phyloP scores from a whole-genome alignment of 805 yeast species.

The Suhomyces canberraensis region DNA sequence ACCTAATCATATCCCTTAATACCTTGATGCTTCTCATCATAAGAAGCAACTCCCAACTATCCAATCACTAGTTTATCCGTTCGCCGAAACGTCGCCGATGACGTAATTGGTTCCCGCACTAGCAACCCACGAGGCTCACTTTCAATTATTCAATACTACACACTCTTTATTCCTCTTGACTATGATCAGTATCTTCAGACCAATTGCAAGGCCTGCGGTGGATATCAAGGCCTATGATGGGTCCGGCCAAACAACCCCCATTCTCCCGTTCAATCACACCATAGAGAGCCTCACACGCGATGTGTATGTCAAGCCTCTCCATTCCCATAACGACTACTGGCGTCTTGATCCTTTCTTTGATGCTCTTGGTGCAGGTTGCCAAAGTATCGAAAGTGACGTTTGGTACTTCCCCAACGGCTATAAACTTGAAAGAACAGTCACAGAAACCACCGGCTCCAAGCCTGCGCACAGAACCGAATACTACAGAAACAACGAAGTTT shows the following conservation, averaged over 20 bases:
- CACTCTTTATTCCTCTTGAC: background rate
- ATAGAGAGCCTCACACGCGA: constrained; percentile 32
- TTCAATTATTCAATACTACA: background rate
- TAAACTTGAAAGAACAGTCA: constrained; percentile 24
- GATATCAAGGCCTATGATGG: constrained; percentile 7
- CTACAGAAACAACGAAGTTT: constrained; percentile 40
- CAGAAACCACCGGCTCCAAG: constrained; percentile 17
- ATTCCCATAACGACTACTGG: constrained; percentile 74
- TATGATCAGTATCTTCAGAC: constrained; percentile 5
- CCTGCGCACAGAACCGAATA: constrained; percentile 9
- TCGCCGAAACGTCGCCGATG: background rate
- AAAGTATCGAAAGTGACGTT: constrained; percentile 65
- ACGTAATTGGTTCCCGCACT: background rate
- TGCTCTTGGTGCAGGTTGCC: constrained; percentile 53
- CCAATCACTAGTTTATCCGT: background rate
- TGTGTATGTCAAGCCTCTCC: constrained; percentile 45
- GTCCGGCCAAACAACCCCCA: constrained; percentile 12
- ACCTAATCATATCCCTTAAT: too few species aligned
- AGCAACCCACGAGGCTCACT: background rate
- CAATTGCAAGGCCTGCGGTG: background rate
- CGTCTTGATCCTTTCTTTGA: constrained; percentile 54
- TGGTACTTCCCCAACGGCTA: constrained; percentile 45
- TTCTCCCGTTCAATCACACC: constrained; percentile 17
- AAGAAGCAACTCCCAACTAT: too few species aligned
- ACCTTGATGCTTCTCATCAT: too few species aligned